phyloP scores from a whole-genome alignment of 371 early-diverging fungal species.

The Rhizopus stolonifer region DNA sequence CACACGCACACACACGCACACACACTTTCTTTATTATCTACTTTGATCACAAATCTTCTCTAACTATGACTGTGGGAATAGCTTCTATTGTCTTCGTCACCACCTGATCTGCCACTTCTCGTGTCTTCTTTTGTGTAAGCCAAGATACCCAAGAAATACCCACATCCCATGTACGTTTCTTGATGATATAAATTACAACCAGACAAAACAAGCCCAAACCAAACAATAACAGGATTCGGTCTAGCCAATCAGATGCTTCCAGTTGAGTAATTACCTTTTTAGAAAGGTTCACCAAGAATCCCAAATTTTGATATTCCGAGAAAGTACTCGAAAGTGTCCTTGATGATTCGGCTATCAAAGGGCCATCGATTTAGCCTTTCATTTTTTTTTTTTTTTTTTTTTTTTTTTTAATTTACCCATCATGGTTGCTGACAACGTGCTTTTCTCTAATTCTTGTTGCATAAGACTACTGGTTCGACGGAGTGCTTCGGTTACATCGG shows the following conservation, averaged over 20 bases:
- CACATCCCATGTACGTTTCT: slow-evolving; percentile 68
- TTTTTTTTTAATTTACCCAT: slow-evolving; percentile 50
- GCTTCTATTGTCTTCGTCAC: background rate
- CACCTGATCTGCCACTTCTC: background rate
- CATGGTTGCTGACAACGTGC: slow-evolving; percentile 60
- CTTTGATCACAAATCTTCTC: background rate
- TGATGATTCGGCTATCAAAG: slow-evolving; percentile 62
- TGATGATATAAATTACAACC: slow-evolving; percentile 67
- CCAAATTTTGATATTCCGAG: slow-evolving; percentile 63
- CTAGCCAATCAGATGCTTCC: slow-evolving; percentile 73
- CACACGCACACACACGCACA: too few relatives aligned
- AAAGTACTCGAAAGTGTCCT: slow-evolving; percentile 53
- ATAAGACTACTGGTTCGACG: slow-evolving; percentile 69
- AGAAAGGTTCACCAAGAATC: slow-evolving; percentile 60
- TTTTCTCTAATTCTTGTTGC: slow-evolving; percentile 75
- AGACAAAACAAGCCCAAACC: slow-evolving; percentile 62
- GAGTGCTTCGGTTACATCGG: slow-evolving; percentile 65
- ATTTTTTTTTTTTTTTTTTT: background rate
- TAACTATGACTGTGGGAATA: background rate
- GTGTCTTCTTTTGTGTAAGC: slow-evolving; percentile 29
- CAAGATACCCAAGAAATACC: slow-evolving; percentile 58
- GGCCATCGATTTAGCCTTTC: too few relatives aligned
- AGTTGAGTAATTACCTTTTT: slow-evolving; percentile 66
- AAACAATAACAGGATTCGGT: slow-evolving; percentile 63
- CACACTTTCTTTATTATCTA: too few relatives aligned